These are phyloP conservation scores for Aureobasidium lini DNA, from an alignment of 2,329 filamentous ascomycete species.

Conservation along the genomic window DNA sequence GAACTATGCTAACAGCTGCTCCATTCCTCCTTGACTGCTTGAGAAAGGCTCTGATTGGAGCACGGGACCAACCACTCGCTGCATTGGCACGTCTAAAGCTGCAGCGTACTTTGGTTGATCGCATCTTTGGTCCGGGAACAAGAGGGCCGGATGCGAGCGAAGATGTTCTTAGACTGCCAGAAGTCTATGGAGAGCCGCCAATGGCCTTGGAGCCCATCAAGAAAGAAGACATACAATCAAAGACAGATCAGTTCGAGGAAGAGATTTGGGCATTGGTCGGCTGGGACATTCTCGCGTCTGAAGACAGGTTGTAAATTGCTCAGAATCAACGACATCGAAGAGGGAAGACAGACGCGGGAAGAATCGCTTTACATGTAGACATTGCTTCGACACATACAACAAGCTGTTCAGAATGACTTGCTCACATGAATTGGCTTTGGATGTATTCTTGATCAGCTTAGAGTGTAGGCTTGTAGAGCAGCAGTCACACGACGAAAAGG, in stretches of 20 bases:
- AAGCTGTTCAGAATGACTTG: no score
- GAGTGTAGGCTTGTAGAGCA: no score
- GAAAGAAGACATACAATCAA: constrained; percentile 32
- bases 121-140: constrained; percentile 31
- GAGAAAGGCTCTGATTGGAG: constrained; percentile 33
- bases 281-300: constrained; percentile 42
- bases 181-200: constrained; percentile 32
- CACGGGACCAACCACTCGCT: constrained; percentile 23
- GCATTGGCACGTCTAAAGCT: constrained; percentile 33
- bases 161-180: constrained; percentile 29
- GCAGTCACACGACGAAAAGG: not conserved
- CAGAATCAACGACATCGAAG: no score
- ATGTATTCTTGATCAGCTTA: no score
- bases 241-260: constrained; percentile 47
- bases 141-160: constrained; percentile 17
- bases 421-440: no score
- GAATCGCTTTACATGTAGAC: no score
- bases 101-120: constrained; percentile 37
- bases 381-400: no score
- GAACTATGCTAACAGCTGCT: constrained; percentile 28
- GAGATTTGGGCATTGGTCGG: constrained; percentile 52
- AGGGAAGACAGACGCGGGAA: no score
- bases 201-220: constrained; percentile 19
- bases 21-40: constrained; percentile 37
- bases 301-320: not conserved